A percentile compares a stretch with the other conserved stretches of the same genome.
These are phyloP conservation scores for Ambrosiella cleistominuta DNA, from an alignment of 2,329 filamentous ascomycete species.

Conservation along the genomic window DNA sequence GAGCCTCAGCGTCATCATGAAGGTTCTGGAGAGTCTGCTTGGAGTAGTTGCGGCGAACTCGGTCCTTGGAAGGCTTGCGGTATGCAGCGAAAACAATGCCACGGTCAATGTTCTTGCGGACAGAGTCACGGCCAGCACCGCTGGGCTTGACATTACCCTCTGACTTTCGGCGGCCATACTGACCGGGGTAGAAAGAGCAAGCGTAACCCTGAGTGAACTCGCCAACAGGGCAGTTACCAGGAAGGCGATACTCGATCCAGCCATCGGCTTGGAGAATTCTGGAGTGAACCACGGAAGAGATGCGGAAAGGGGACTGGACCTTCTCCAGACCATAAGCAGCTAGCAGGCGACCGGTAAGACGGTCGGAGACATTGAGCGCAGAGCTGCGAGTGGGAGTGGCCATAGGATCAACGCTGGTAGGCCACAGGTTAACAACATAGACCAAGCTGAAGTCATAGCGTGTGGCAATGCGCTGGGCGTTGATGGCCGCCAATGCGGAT, in stretches of 20 bases:
- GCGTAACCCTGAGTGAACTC: slow-evolving; percentile 36
- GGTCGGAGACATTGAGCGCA: slow-evolving; percentile 11
- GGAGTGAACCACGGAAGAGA: slow-evolving; percentile 31
- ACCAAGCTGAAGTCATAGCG: slow-evolving; percentile 40
- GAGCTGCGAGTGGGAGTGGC: slow-evolving; percentile 3
- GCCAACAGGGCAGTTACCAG: slow-evolving; percentile 21
- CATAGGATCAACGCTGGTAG: slow-evolving; percentile 18
- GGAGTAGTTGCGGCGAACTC: slow-evolving; percentile 20
- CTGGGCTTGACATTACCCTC: slow-evolving; percentile 14
- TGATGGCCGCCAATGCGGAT: slow-evolving; percentile 32
- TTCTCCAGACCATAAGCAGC: slow-evolving; percentile 36
- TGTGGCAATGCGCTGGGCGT: slow-evolving; percentile 36
- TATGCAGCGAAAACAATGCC: slow-evolving; percentile 41
- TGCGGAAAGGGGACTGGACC: slow-evolving; percentile 33
- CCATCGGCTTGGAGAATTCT: slow-evolving; percentile 31
- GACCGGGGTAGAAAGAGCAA: slow-evolving; percentile 33
- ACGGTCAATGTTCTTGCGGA: slow-evolving; percentile 22
- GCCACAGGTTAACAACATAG: slow-evolving; percentile 43
- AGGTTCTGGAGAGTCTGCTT: slow-evolving; percentile 28
- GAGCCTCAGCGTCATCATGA: slow-evolving; percentile 31
- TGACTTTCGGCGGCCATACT: slow-evolving; percentile 17
- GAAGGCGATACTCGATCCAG: slow-evolving; percentile 36
- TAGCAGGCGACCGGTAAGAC: slow-evolving; percentile 32
- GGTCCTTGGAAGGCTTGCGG: slow-evolving; percentile 25
- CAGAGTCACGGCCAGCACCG: neutral